Percentiles rank a stretch among this genome's conserved stretches.
Evolutionary conservation across 2,329 filamentous ascomycete genomes (phyloP).

Genomic region (Paecilomyces sp.): DNA sequence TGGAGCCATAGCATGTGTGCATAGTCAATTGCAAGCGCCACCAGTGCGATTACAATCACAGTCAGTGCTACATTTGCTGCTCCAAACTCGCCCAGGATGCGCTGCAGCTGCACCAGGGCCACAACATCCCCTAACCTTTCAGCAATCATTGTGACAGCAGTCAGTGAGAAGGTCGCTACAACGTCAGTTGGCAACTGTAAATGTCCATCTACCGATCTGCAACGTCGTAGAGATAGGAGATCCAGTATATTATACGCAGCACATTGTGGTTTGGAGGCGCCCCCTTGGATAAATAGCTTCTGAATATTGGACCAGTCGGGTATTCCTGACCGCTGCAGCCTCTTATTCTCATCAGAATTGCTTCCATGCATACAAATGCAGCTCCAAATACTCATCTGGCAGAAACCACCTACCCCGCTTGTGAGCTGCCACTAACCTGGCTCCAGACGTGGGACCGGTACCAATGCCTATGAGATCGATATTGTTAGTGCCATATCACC

Average conservation of each 20-base stretch:
- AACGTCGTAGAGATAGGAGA: background rate
- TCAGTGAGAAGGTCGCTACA: background rate
- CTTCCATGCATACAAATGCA: background rate
- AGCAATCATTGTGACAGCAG: constrained; percentile 1
- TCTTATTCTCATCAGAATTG: background rate
- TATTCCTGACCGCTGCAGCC: background rate
- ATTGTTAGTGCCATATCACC: background rate
- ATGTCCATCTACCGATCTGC: background rate
- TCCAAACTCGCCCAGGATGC: constrained; percentile 1
- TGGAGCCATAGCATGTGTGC: constrained; percentile 17
- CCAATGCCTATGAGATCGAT: background rate
- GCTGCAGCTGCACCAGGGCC: constrained; percentile 5
- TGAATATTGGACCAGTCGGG: background rate
- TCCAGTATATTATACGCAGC: background rate
- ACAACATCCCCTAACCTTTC: constrained; percentile 4
- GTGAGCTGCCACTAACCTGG: background rate
- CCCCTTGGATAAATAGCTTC: background rate
- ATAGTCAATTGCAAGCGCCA: constrained; percentile 14
- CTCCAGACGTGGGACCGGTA: background rate
- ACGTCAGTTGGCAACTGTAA: background rate
- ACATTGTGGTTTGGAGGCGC: too few relatives aligned
- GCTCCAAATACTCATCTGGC: background rate
- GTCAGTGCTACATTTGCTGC: constrained; percentile 1
- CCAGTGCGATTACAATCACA: background rate
- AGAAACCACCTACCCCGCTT: background rate